Percentiles rank a stretch among this genome's conserved stretches.
Evolutionary conservation across 257 asterid genomes (phyloP).

Genomic region (Linderniella brevidens): DNA sequence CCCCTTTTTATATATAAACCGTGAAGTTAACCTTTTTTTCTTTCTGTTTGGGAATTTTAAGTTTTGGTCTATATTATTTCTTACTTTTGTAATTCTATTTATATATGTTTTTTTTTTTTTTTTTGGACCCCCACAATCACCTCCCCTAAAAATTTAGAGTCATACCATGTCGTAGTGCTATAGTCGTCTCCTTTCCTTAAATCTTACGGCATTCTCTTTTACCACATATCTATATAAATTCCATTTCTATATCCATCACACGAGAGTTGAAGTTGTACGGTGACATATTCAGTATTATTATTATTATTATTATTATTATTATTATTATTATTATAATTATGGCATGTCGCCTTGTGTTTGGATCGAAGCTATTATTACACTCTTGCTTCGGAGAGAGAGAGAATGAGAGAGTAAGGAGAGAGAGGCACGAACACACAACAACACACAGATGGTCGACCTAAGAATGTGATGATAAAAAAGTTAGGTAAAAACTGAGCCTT

Average conservation of each 20-base stretch:
- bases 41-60: slow-evolving; percentile 12
- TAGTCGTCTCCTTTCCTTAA: slow-evolving; percentile 43
- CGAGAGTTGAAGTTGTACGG: slow-evolving; percentile 7
- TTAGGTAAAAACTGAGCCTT: no score
- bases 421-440: slow-evolving; percentile 23
- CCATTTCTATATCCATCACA: slow-evolving; percentile 25
- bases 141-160: slow-evolving; percentile 18
- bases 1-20: slow-evolving; percentile 31
- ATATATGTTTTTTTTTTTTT: background rate
- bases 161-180: slow-evolving; percentile 15
- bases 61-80: slow-evolving; percentile 19
- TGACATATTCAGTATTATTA: no score
- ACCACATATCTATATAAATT: slow-evolving; percentile 6
- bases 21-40: slow-evolving; percentile 6
- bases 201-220: slow-evolving; percentile 49
- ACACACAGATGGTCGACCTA: slow-evolving; percentile 6
- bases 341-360: no score
- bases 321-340: no score
- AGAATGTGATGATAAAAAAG: background rate
- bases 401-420: slow-evolving; percentile 11
- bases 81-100: slow-evolving; percentile 1
- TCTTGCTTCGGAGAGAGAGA: no score
- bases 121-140: slow-evolving; percentile 6
- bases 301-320: no score
- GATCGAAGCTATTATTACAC: no score